Evolutionary conservation across 1,139 yeast genomes (phyloP), one percentile per base, ranked within the genome.

Genomic region (Candida dubliniensis): DNA sequence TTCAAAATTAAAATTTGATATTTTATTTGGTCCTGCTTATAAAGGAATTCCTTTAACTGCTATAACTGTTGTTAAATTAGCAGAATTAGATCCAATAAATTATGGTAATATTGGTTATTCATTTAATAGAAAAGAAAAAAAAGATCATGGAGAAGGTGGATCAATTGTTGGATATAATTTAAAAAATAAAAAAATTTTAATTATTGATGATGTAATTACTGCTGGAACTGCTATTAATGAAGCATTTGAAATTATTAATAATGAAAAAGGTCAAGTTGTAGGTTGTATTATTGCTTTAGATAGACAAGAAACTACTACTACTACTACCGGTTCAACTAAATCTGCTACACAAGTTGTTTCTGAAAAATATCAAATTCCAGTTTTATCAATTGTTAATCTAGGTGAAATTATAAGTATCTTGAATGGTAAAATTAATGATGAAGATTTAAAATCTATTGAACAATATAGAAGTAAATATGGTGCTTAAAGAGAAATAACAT

Each of bases 81-180:
- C 95, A 31, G 98, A 93, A 67, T 74, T 90, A 53, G 93, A 87
- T 48, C 90, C 90, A n/a, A 79, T 79, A 49, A 82, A 81, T 57
- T 87, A 82, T 63, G 77, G 76, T 43, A 62, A 77, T 47, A 74
- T 84, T 48, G 84, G 81, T 42, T 89, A 85, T 61, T 75, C 93
- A 18, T 86, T 85, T 71, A 86, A 86, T 69, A 80, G 95, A 70
- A 86, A 87, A 71, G 99, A 93, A 67, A 88, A 87, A 76, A 93
- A 93, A 69, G 97, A 91, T 59, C 99, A 93, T 64, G 99, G 99
- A 44, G 99, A 93, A 71, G 99, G 99, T 50, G 99, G 99, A 13
- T 79, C 80, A 47, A 87, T 93, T 58, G 99, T 93, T 34, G 99
- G 99, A 30, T 81, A 88, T 37, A 67, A 80, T 3, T 76, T 93